phyloP scores from a whole-genome alignment of 2,329 filamentous ascomycete genomes.

The Aspergillus sp. region DNA sequence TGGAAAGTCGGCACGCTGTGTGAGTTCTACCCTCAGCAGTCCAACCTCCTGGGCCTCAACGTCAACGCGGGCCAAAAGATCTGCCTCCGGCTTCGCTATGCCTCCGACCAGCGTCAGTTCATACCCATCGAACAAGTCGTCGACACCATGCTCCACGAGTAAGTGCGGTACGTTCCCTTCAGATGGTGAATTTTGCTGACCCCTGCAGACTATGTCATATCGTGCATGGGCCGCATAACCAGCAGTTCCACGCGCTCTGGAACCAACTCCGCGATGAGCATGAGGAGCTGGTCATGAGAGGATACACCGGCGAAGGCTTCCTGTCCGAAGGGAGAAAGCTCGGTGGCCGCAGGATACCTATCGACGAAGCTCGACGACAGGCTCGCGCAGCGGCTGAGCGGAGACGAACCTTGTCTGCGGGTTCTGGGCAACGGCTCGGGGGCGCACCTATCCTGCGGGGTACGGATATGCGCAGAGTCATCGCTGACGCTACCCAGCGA shows the following conservation, averaged over 20 bases:
- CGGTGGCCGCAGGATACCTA: conserved; percentile 64
- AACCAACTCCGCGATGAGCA: conserved; percentile 86
- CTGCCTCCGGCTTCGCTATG: conserved; percentile 75
- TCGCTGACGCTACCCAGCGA: conserved; percentile 68
- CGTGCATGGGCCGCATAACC: conserved; percentile 77
- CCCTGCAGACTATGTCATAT: conserved; percentile 69
- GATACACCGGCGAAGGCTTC: conserved; percentile 89
- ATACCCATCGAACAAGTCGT: conserved; percentile 74
- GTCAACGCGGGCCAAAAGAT: conserved; percentile 74
- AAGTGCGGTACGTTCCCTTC: conserved; percentile 18
- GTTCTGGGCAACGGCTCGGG: conserved; percentile 70
- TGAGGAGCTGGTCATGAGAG: conserved; percentile 70
- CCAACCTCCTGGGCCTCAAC: conserved; percentile 77
- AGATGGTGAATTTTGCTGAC: conserved; percentile 9
- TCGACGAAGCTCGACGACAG: conserved; percentile 70
- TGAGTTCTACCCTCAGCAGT: conserved; percentile 79
- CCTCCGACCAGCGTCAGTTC: conserved; percentile 72
- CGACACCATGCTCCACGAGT: conserved; percentile 92
- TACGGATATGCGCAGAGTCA: conserved; percentile 68
- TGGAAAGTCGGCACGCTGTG: conserved; percentile 78
- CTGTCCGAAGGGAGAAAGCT: conserved; percentile 71
- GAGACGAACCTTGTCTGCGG: conserved; percentile 55
- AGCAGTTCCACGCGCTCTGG: conserved; percentile 80
- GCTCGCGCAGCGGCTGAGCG: conserved; percentile 74
- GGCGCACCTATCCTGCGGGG: conserved; percentile 58